phyloP scores from a whole-genome alignment of 2,329 filamentous ascomycete genomes.

The Exophiala sp. region DNA sequence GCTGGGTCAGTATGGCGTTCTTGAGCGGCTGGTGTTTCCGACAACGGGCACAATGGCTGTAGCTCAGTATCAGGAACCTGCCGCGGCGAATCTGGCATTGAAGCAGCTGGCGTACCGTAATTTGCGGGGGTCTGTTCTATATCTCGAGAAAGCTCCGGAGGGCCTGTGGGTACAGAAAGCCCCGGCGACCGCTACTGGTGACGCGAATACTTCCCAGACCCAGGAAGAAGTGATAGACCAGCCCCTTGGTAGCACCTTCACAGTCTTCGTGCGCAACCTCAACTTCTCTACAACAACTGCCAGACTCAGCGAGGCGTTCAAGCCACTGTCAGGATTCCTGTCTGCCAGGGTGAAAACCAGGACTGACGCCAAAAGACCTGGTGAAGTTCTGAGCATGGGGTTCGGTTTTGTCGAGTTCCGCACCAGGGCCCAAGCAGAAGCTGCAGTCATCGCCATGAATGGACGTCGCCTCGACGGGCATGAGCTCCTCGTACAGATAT shows the following conservation, averaged over 20 bases:
- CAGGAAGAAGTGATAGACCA: conserved; percentile 33
- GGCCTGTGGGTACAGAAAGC: conserved; percentile 57
- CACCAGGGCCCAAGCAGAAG: conserved; percentile 68
- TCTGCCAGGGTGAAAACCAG: conserved; percentile 90
- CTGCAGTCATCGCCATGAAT: conserved; percentile 79
- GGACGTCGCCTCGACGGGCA: conserved; percentile 82
- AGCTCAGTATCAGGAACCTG: conserved; percentile 73
- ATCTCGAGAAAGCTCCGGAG: conserved; percentile 87
- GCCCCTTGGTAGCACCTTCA: conserved; percentile 48
- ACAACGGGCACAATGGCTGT: conserved; percentile 90
- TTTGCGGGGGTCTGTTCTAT: conserved; percentile 83
- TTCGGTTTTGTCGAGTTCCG: conserved; percentile 92
- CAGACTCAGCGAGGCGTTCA: conserved; percentile 69
- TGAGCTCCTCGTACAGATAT: conserved; percentile 75
- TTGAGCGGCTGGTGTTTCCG: conserved; percentile 81
- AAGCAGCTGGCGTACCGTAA: conserved; percentile 79
- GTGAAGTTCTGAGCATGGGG: conserved; percentile 88
- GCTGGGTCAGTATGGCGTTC: conserved; percentile 78
- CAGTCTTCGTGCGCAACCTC: conserved; percentile 87
- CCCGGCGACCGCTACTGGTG: conserved; percentile 28
- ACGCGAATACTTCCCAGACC: conserved; percentile 26
- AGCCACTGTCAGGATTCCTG: conserved; percentile 76
- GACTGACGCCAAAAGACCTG: conserved; percentile 81
- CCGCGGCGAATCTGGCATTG: conserved; percentile 78
- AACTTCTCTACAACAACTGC: conserved; percentile 83